Evolutionary conservation across 2,329 filamentous ascomycete genomes (phyloP), one percentile per base, ranked within the genome.

Genomic region (Colletotrichum falcatum): DNA sequence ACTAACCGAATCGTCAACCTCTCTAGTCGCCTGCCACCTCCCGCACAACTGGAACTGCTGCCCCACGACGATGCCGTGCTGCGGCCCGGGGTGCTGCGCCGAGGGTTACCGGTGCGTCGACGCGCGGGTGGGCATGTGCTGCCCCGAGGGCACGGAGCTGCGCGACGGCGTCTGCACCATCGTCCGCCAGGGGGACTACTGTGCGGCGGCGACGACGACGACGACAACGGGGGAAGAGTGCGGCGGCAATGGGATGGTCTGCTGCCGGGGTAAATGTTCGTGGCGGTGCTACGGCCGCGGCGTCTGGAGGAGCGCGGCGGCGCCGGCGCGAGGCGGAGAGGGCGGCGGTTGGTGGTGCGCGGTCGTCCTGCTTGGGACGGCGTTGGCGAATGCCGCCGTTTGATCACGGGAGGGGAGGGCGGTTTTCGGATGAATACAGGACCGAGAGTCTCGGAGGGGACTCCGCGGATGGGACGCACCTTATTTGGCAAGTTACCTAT

Each of bases 41-140:
- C 61, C 70, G 1, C 69, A 53, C 69, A 65, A 70, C 65, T 70
- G 67, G 67, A 69, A 69, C 58, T 72, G 69, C 51, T 73, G 68
- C 61, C 28, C 56, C 5, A 26, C 5, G 2, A 39, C 61, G 8
- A 44, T 54, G 6, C 56, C 35, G 3, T 71, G 65, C 39, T 73
- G 68, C 65, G 65, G 68, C 0, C 54, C 65, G 1, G 64, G 71
- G 49, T 73, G 68, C 64, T 73, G 68, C 61, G 56, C 51, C 23
- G 1, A 30, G 7, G 60, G 60, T 14, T 49, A 26, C 3, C 33
- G 42, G 54, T 73, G 69, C 65, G 71, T 61, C 30, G 71, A 72
- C 61, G 23, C 6, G 51, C 46, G 26, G 23, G 37, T 65, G 11
- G 67, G 70, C 20, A n/a, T 46, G 3, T 72, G 70, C 63, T 72